Evolutionary conservation across 371 early-diverging fungal genomes (phyloP), one percentile per base, ranked within the genome.

Genomic region (Choanephora cucurbitarum): DNA sequence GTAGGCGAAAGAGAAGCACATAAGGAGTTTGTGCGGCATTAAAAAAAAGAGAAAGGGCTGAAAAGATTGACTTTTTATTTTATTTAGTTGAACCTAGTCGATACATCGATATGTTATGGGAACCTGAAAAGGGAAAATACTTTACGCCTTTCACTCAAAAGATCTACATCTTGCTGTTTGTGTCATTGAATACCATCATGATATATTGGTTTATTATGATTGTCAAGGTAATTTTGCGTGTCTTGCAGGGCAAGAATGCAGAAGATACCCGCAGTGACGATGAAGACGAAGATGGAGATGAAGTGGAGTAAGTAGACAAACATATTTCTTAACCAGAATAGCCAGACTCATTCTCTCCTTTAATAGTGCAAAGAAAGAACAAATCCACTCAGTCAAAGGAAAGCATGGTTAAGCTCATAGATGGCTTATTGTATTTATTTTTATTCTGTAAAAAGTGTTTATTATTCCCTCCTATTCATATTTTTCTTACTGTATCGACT

Each of bases 161-260:
- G 22, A 61, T 80, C 18, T 92, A 90, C 62, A 54, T 83, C 15
- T 45, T 67, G 6, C 60, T 91, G 28, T 78, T 94, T 28, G 53
- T 67, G 15, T 52, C 70, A 0, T 77, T 94, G 34, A 84, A 92
- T 62, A 44, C 69, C 2, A 70, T 94, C 40, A 76, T 91, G 49
- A 48, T 91, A 22, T 89, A 88, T 51, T 94, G 95, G 95, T 81
- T 91, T 56, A 68, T 64, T 17, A 77, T 92, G 76, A 90, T 94
- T 55, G 54, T 87, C 32, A 69, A 72, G 21, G 81, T 94, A 13
- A 80, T 90, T 23, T 39, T 74, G 42, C 73, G 82, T 48, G 87
- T 92, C 11, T 58, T 91, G 28, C 76, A 67, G 49, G 86, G 86
- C 24, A 74, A 78, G 18, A 83, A 81, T 44, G 81, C 85, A 24